Evolutionary conservation across 208 protist species (phyloP), one percentile per base, ranked within the genome.

Genomic region (Phytomonas serpens): DNA sequence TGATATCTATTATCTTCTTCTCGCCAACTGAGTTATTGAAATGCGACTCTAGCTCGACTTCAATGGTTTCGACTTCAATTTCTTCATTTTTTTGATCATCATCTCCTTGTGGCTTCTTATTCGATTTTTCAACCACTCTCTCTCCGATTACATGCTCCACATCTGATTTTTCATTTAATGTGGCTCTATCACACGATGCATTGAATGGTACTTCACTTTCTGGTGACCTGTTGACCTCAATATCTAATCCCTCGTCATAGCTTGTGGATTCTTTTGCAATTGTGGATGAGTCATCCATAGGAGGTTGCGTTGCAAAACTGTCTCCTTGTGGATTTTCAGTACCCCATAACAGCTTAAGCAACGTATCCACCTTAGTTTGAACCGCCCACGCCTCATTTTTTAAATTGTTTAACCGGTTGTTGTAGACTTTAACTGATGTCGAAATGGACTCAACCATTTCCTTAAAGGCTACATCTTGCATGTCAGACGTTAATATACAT

Each of bases 1-100:
- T 97, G 68, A 97, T 94, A 75, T 97, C 92, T 13, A 85, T 94
- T 34, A 94, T 89, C 69, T 83, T 84, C 85, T 94, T 94, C 42
- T 73, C 84, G 40, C 92, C 89, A 3, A 83, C 87, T 11, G 84
- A 61, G 57, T 81, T 82, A 36, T 82, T 72, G 62, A 62, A 51
- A 16, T 36, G 63, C 31, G 83, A 79, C 61, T 95, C 89, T 32
- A 92, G 77, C 36, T 97, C 92, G 1, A 94, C 73, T 38, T 95
- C 92, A 71, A 93, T 92, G 0, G 82, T 88, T 73, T 93, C 87
- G 63, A 93, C 84, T 73, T 95, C 87, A 67, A 93, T 94, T 68
- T 92, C 86, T 52, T 90, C 84, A 31, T 75, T 65, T 40, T 73
- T 76, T n/a, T n/a, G n/a, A 16, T 42, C 38, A 51, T 3, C 34